Evolutionary conservation across 2,329 filamentous ascomycete species (phyloP).

Genomic region (Trichoderma breve): DNA sequence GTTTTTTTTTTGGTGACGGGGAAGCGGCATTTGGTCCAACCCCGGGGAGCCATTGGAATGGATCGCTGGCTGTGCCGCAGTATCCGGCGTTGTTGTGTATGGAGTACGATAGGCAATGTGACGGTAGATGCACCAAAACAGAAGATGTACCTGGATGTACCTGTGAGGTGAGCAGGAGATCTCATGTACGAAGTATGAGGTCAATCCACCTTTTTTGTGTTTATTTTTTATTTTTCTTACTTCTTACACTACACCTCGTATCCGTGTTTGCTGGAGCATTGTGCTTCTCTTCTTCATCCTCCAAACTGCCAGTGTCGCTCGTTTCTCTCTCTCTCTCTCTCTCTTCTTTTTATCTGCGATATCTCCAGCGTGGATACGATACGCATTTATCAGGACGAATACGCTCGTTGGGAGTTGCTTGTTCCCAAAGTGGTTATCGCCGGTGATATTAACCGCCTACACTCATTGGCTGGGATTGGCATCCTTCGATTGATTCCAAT

Average conservation of each 20-base stretch:
- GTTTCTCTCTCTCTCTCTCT: background rate
- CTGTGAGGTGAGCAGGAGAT: background rate
- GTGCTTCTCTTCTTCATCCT: background rate
- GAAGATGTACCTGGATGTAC: background rate
- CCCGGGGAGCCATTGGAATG: background rate
- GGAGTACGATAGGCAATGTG: background rate
- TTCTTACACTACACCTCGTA: background rate
- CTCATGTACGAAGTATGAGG: background rate
- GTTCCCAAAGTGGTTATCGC: conserved; percentile 14
- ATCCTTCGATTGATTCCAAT: background rate
- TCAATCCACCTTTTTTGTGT: background rate
- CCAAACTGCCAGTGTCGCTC: background rate
- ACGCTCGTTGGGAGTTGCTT: background rate
- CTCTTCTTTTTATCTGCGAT: background rate
- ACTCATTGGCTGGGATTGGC: background rate
- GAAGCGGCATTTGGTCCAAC: background rate
- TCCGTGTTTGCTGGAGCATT: background rate
- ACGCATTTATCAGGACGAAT: background rate
- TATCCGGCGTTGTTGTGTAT: background rate
- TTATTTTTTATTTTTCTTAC: background rate
- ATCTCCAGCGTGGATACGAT: background rate
- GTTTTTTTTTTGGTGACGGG: background rate
- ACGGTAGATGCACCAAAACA: background rate
- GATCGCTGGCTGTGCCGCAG: background rate
- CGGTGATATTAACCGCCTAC: background rate